A percentile compares a stretch with the other conserved stretches of the same genome.
These are phyloP conservation scores for Pythium chondricola DNA, from an alignment of 352 stramenopile species.

Conservation along the genomic window DNA sequence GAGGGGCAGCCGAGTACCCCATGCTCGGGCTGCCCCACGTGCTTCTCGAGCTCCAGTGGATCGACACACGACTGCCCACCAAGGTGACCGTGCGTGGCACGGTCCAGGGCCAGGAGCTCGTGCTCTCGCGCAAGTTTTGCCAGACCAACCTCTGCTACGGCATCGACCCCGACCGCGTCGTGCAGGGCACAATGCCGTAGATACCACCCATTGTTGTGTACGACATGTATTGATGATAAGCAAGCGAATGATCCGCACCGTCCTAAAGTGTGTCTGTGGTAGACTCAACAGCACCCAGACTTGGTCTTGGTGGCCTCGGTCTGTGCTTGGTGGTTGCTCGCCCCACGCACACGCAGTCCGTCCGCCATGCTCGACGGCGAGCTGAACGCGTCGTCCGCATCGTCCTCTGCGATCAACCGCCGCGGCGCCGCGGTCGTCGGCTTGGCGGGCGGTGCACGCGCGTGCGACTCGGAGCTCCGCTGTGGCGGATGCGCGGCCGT, in stretches of 20 bases:
- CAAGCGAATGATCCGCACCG: no score
- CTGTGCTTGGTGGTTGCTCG: constrained; percentile 21
- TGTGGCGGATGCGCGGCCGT: background rate
- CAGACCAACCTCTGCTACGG: constrained; percentile 22
- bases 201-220: no score
- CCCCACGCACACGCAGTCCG: constrained; percentile 18
- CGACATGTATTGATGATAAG: no score
- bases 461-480: constrained; percentile 18
- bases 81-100: constrained; percentile 36
- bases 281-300: constrained; percentile 26
- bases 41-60: constrained; percentile 50
- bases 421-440: constrained; percentile 5
- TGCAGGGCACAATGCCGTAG: background rate
- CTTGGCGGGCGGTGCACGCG: background rate
- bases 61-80: constrained; percentile 53
- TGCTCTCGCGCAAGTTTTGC: constrained; percentile 22
- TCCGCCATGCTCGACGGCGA: constrained; percentile 16
- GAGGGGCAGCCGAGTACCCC: constrained; percentile 29
- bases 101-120: constrained; percentile 20
- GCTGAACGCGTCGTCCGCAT: constrained; percentile 14
- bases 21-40: constrained; percentile 43
- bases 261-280: no score
- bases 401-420: constrained; percentile 13
- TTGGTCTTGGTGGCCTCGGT: constrained; percentile 21
- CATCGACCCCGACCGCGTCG: constrained; percentile 10